Evolutionary conservation across 148 eudicot species (phyloP), one percentile per base, ranked within the genome.

Genomic region (Vaccinium macrocarpon): DNA sequence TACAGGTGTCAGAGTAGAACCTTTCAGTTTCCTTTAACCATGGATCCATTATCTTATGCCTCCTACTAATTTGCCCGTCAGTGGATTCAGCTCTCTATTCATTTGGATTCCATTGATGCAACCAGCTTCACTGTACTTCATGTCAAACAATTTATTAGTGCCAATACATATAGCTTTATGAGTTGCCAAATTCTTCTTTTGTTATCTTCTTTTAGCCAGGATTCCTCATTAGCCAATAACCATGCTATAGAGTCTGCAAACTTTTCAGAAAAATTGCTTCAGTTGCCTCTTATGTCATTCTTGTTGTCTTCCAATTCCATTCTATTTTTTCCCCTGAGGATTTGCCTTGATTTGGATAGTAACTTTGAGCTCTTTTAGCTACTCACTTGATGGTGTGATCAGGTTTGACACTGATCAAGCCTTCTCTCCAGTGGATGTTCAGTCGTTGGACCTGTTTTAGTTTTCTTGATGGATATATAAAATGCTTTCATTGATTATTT

Each of bases 401-500:
- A 56, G 35, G 50, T 21, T 21, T 48, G 23, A 48, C 32, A 57
- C 52, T 73, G 10, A 70, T 61, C 71, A 10, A 46, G 53, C 18
- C 55, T 71, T 48, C 6, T 73, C 13, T 38, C 68, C 13, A n/a
- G 23, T 73, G 66, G 32, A 73, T 32, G 25, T 66, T 27, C 59
- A 8, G 25, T 64, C 29, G 14, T 68, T 27, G 9, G 76, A 82
- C 76, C 68, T 66, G 52, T 42, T 25, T 6, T 52, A 18, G 12
- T 82, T 70, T 38, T 35, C 42, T 52, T 72, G 51, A 42, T 57
- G 73, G 71, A 83, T 75, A 46, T 13, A 52, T 83, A 48, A 83
- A 51, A 23, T 55, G 49, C 50, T 50, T 59, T 42, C 46, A 79
- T n/a, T 82, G 19, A 76, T 83, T 90, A 73, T 85, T 89, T 89